phyloP scores from a whole-genome alignment of 2,329 filamentous ascomycete species.

The Cladosporium velox region DNA sequence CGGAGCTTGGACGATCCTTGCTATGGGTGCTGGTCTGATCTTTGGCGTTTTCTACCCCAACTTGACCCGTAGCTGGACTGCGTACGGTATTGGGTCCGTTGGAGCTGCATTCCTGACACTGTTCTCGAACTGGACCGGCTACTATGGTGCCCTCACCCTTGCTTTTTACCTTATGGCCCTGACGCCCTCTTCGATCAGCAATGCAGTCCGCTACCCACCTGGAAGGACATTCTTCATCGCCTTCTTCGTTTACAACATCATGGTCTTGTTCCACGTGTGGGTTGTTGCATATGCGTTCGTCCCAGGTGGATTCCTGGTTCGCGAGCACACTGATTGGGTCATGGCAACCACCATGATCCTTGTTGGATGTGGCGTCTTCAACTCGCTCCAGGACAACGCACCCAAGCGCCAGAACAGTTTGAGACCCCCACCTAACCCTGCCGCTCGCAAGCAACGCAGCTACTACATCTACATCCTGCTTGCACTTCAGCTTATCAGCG shows the following conservation, averaged over 20 bases:
- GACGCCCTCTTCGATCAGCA: constrained; percentile 71
- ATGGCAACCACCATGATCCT: constrained; percentile 83
- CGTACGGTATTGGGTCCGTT: constrained; percentile 74
- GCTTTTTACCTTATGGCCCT: constrained; percentile 81
- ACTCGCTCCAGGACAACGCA: constrained; percentile 53
- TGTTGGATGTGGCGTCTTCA: constrained; percentile 83
- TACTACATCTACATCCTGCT: constrained; percentile 73
- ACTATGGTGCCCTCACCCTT: constrained; percentile 75
- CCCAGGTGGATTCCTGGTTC: constrained; percentile 85
- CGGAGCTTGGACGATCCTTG: constrained; percentile 79
- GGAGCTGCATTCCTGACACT: constrained; percentile 78
- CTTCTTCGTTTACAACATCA: constrained; percentile 87
- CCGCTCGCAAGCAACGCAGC: constrained; percentile 57
- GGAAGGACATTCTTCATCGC: constrained; percentile 82
- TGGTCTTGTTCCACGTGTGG: constrained; percentile 98
- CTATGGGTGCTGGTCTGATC: constrained; percentile 80
- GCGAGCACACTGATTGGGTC: constrained; percentile 94
- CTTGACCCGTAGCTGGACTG: constrained; percentile 74
- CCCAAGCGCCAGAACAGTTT: constrained; percentile 43
- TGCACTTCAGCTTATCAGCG: constrained; percentile 76
- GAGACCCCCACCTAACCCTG: constrained; percentile 45
- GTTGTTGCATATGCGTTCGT: constrained; percentile 98
- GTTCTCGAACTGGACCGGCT: constrained; percentile 83
- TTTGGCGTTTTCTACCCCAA: constrained; percentile 73
- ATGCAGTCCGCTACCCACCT: constrained; percentile 75